phyloP scores from a whole-genome alignment of 1,284 basidiomycete species.

The Rhizoctonia solani region DNA sequence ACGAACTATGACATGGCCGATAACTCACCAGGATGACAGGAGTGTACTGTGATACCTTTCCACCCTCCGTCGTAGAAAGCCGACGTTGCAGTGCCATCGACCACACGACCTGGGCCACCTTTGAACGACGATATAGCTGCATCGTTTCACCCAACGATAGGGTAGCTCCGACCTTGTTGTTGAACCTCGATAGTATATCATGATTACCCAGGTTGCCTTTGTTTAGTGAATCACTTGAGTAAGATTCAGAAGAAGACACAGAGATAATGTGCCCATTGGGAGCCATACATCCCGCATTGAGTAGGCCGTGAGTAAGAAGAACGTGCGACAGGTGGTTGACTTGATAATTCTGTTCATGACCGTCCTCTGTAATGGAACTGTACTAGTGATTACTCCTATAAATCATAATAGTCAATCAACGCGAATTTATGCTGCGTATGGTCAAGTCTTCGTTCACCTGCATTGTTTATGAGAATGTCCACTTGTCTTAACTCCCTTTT shows the following conservation, averaged over 20 bases:
- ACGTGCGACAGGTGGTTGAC: constrained; percentile 32
- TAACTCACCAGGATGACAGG: constrained; percentile 36
- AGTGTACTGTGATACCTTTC: constrained; percentile 31
- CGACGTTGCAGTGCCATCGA: constrained; percentile 31
- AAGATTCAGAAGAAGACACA: constrained; percentile 28
- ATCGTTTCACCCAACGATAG: constrained; percentile 10
- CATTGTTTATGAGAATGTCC: constrained; percentile 20
- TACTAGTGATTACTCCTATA: constrained; percentile 4
- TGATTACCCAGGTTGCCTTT: constrained; percentile 12
- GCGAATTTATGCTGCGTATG: too few relatives aligned
- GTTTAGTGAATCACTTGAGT: constrained; percentile 21
- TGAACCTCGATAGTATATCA: constrained; percentile 27
- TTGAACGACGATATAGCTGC: constrained; percentile 32
- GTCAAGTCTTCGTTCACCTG: not conserved
- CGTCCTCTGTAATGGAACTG: constrained; percentile 24
- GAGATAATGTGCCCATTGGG: constrained; percentile 31
- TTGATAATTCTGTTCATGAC: constrained; percentile 33
- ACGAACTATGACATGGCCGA: not conserved
- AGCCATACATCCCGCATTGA: constrained; percentile 30
- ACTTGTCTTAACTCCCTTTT: not conserved
- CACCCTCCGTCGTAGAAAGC: constrained; percentile 5
- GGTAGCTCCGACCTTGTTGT: not conserved
- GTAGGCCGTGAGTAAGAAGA: constrained; percentile 19
- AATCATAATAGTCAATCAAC: too few relatives aligned
- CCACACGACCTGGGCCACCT: constrained; percentile 35